A percentile compares a stretch with the other conserved stretches of the same genome.
phyloP scores from a whole-genome alignment of 2,329 filamentous ascomycete species.

The Apiospora arundinis region DNA sequence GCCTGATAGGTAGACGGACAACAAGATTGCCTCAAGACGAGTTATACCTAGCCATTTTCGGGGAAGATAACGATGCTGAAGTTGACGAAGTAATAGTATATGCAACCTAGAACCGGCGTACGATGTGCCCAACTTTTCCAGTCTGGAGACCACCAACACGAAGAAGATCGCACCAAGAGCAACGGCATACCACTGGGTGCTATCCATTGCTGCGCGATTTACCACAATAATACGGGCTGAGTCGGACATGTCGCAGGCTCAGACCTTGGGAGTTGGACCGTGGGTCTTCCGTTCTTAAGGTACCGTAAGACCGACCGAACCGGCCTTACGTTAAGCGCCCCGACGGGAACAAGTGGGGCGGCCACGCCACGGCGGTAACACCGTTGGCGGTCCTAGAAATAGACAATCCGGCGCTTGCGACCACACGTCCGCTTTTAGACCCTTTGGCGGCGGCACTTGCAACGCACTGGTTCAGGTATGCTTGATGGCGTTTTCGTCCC shows the following conservation, averaged over 20 bases:
- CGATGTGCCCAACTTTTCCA: not conserved
- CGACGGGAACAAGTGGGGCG: slow-evolving; percentile 3
- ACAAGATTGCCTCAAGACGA: slow-evolving; percentile 2
- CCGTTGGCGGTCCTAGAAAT: not conserved
- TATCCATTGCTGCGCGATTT: slow-evolving; percentile 6
- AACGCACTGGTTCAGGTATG: not conserved
- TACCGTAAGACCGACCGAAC: not conserved
- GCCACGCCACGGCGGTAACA: slow-evolving; percentile 2
- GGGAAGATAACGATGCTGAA: slow-evolving; percentile 7
- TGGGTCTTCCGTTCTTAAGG: slow-evolving; percentile 4
- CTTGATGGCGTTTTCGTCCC: not conserved
- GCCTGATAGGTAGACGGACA: slow-evolving; percentile 5
- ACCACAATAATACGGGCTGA: not conserved
- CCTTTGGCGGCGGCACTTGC: not conserved
- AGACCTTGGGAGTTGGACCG: not conserved
- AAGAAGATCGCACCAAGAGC: slow-evolving; percentile 1
- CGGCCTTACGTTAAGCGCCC: slow-evolving; percentile 1
- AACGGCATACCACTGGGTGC: slow-evolving; percentile 8
- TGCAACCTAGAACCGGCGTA: not conserved
- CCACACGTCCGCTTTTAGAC: slow-evolving; percentile 3
- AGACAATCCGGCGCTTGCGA: slow-evolving; percentile 9
- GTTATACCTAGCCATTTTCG: not conserved
- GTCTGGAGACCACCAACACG: slow-evolving; percentile 9
- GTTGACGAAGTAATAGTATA: not conserved
- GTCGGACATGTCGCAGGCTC: slow-evolving; percentile 1